These are phyloP conservation scores for Coemansia sp. DNA, from an alignment of 192 early-diverging fungal species.

Conservation along the genomic window DNA sequence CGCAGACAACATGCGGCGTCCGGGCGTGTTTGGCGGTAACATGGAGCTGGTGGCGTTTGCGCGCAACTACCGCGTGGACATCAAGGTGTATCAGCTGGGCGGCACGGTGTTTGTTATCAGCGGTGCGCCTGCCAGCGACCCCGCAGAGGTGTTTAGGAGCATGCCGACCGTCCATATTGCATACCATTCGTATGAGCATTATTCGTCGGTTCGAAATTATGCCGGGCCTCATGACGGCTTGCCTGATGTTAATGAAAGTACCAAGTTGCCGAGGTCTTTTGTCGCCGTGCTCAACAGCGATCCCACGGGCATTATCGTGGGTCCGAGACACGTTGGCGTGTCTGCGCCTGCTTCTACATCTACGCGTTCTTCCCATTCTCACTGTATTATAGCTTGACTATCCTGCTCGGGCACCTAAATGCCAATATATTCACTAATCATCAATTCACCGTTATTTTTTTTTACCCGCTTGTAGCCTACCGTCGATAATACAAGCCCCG, in stretches of 20 bases:
- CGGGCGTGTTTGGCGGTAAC: constrained; percentile 70
- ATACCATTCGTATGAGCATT: constrained; percentile 78
- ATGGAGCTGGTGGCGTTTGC: constrained; percentile 76
- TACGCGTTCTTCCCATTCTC: not conserved
- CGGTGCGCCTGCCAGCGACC: constrained; percentile 55
- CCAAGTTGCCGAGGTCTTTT: not conserved
- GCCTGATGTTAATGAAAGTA: constrained; percentile 59
- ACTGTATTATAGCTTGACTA: constrained; percentile 18
- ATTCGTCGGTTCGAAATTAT: constrained; percentile 70
- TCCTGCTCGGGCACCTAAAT: not conserved
- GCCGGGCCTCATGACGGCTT: constrained; percentile 62
- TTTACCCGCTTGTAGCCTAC: constrained; percentile 11
- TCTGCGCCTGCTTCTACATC: not conserved
- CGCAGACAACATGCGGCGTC: constrained; percentile 58
- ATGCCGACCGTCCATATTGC: constrained; percentile 64
- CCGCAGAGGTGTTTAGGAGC: constrained; percentile 31
- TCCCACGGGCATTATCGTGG: not conserved
- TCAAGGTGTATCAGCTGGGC: constrained; percentile 70
- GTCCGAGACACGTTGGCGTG: not conserved
- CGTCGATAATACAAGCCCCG: constrained; percentile 11
- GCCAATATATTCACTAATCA: not conserved
- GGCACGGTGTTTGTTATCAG: constrained; percentile 68
- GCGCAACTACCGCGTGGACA: constrained; percentile 59
- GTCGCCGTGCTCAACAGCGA: not conserved
- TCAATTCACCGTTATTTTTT: not conserved